phyloP scores from a whole-genome alignment of 163 green algal species.

The Scenedesmus sp. region DNA sequence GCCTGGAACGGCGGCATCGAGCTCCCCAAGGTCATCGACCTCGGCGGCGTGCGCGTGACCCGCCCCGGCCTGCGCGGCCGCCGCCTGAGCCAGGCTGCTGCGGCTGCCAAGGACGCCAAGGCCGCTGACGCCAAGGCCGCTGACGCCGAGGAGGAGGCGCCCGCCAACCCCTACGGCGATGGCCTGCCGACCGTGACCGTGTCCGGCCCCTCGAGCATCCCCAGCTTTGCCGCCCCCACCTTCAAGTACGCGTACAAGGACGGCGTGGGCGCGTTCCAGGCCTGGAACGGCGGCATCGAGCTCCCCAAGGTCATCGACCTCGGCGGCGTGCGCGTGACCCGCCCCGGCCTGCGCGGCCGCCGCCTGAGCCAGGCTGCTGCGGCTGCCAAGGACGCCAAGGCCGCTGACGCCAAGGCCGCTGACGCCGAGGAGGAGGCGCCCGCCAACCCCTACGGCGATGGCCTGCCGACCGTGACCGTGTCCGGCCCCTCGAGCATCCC shows the following conservation, averaged over 20 bases:
- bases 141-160: too few relatives aligned
- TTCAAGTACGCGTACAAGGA: constrained; percentile 39
- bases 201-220: constrained; percentile 11
- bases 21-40: constrained; percentile 30
- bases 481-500: constrained; percentile 17
- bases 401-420: too few relatives aligned
- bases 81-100: not conserved
- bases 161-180: too few relatives aligned
- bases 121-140: too few relatives aligned
- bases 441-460: too few relatives aligned
- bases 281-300: constrained; percentile 36
- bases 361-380: not conserved
- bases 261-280: constrained; percentile 37
- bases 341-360: constrained; percentile 21
- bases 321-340: constrained; percentile 17
- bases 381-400: too few relatives aligned
- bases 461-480: not conserved
- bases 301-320: constrained; percentile 37
- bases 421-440: too few relatives aligned
- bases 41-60: constrained; percentile 19
- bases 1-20: constrained; percentile 34
- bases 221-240: constrained; percentile 24
- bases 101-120: too few relatives aligned
- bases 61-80: constrained; percentile 26
- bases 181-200: constrained; percentile 3